Conservation (phyloP, 2,329 filamentous ascomycete species). For the Fusarium nelsonii region DNA sequence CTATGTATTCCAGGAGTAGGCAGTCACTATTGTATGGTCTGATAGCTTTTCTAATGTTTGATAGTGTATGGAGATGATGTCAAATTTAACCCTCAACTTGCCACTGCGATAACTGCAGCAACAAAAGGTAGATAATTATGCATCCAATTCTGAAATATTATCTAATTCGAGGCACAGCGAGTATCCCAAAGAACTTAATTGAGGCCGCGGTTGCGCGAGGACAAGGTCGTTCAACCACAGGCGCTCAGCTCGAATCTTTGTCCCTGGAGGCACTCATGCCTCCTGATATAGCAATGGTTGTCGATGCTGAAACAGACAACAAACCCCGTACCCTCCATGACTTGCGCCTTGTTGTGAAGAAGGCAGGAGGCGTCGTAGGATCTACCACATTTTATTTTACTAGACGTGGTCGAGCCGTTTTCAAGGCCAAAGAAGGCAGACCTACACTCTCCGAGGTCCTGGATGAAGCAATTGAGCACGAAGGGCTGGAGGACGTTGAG, state of each 20-base stretch:
- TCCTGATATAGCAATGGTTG: constrained; percentile 79
- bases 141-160: neutral
- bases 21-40: neutral
- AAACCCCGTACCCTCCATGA: constrained; percentile 80
- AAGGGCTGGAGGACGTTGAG: constrained; percentile 81
- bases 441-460: constrained; percentile 79
- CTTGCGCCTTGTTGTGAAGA: constrained; percentile 77
- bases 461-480: constrained; percentile 81
- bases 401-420: constrained; percentile 79
- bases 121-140: constrained; percentile 72
- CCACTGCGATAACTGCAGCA: constrained; percentile 77
- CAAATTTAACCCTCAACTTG: constrained; percentile 80
- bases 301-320: constrained; percentile 89
- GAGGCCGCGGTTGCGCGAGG: constrained; percentile 89
- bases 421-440: constrained; percentile 66
- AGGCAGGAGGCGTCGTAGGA: constrained; percentile 75
- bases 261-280: constrained; percentile 86
- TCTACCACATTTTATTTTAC: constrained; percentile 88
- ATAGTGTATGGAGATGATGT: constrained; percentile 81
- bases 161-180: constrained; percentile 59
- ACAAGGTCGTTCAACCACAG: constrained; percentile 82
- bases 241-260: constrained; percentile 80
- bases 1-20: constrained; percentile 79
- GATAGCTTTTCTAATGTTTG: constrained; percentile 31
- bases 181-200: constrained; percentile 85